A percentile compares a stretch with the other conserved stretches of the same genome.
Conservation (phyloP, 108 stramenopile species). For the Skeletonema marinoi region DNA sequence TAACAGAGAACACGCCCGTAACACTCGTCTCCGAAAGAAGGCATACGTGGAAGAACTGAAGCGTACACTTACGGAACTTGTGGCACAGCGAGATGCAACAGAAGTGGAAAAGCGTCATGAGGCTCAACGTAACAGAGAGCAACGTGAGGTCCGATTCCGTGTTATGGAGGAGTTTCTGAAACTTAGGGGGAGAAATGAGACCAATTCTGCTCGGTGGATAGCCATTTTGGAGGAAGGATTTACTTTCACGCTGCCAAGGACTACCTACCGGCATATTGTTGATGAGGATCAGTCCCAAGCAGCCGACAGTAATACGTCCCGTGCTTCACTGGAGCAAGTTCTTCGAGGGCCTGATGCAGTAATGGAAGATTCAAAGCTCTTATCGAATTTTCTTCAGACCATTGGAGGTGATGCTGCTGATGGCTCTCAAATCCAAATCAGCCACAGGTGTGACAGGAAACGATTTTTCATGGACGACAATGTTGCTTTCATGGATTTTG, state of each 20-base stretch:
- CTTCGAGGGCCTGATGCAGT: conserved; percentile 63
- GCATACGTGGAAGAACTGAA: conserved; percentile 95
- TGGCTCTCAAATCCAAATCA: conserved; percentile 38
- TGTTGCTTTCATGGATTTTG: conserved; percentile 71
- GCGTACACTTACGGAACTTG: conserved; percentile 81
- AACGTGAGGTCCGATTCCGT: conserved; percentile 81
- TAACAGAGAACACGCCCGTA: conserved; percentile 93
- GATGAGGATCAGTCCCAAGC: conserved; percentile 7
- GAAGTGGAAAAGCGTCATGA: conserved; percentile 69
- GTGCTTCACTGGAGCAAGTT: conserved; percentile 55
- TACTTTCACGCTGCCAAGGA: conserved; percentile 70
- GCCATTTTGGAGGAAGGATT: conserved; percentile 86
- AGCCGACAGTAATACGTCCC: neutral
- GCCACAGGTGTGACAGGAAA: conserved; percentile 68
- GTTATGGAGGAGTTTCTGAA: conserved; percentile 88
- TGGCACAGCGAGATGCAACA: conserved; percentile 75
- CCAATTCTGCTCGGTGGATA: conserved; percentile 73
- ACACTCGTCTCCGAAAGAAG: conserved; percentile 92
- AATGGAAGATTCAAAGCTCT: conserved; percentile 67
- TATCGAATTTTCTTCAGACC: conserved; percentile 61
- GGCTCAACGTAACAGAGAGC: conserved; percentile 73
- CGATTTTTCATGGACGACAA: conserved; percentile 84
- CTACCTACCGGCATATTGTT: conserved; percentile 68
- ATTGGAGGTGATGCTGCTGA: conserved; percentile 25
- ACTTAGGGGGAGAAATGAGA: conserved; percentile 72